Base-by-base conservation (phyloP, 1,139 yeast species). In the Suhomyces choctaworum region DNA sequence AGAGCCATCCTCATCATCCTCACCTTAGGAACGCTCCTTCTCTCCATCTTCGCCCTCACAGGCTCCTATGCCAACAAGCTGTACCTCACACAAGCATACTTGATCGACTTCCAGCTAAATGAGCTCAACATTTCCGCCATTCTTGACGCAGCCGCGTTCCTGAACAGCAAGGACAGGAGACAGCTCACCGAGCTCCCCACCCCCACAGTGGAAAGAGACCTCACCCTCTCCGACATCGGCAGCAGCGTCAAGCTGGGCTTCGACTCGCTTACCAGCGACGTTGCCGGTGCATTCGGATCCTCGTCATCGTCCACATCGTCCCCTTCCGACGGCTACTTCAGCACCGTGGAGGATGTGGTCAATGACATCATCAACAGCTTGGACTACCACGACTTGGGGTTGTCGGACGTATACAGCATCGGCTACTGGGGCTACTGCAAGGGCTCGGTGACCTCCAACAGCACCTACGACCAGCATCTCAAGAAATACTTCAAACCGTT, bases 341-440 rank as follows among this genome's bases (percentile, higher is more conserved):
- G 81, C 78, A 46, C 72, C 62, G 51, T 77, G 77, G 40, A 77
- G 52, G 41, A 56, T 58, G 46, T 41, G 3, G 35, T 48, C 22
- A 15, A 36, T n/a, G 41, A 42, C 16, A 45, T 47, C 24, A 31
- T 46, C 25, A 31, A 32, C 27, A 41, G 42, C 16, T 41, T 53
- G 41, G 39, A 37, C 21, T 47, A 48, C 20, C 37, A 48, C 5
- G 60, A 56, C 25, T 51, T 78, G 29, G 86, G 87, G 1, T 59
- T 83, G 21, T 64, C 84, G 5, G 78, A 78, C 32, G 76, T 78
- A 17, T 83, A 82, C 54, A 70, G 80, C 11, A 63, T 82, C 26
- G 79, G 88, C 30, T 69, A 73, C 54, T 83, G 89, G 79, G 90
- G 89, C 21, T 84, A 82, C 61, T 85, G 95, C 58, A 65, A 72